These are phyloP conservation scores for Lojkania enalia DNA, from an alignment of 2,329 filamentous ascomycete species.

Conservation along the genomic window DNA sequence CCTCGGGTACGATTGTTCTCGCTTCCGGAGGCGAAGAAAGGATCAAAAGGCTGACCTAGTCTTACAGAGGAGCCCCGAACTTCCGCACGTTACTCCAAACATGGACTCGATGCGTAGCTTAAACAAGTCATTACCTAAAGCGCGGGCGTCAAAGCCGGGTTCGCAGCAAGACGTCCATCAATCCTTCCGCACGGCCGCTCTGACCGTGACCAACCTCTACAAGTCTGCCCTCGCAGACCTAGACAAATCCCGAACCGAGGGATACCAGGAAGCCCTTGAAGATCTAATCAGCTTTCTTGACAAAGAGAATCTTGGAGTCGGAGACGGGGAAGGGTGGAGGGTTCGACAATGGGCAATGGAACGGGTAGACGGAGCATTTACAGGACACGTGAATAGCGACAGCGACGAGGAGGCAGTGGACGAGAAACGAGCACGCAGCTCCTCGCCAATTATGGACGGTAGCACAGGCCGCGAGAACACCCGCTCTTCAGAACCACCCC, in stretches of 20 bases:
- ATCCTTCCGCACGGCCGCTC: conserved; percentile 87
- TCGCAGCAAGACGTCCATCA: conserved; percentile 66
- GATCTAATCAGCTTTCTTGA: conserved; percentile 87
- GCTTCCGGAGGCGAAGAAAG: no score
- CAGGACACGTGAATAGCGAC: conserved; percentile 58
- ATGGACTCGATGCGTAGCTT: conserved; percentile 50
- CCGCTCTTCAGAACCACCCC: conserved; percentile 22
- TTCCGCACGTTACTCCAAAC: no score
- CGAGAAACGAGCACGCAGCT: conserved; percentile 61
- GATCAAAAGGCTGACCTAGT: no score
- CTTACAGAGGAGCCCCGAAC: no score
- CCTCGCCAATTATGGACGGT: conserved; percentile 62
- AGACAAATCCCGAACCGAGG: conserved; percentile 72
- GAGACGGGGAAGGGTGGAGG: conserved; percentile 75
- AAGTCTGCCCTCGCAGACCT: conserved; percentile 84
- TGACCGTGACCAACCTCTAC: conserved; percentile 95
- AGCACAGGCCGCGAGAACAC: conserved; percentile 51
- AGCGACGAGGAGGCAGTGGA: conserved; percentile 70
- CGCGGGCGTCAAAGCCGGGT: conserved; percentile 30
- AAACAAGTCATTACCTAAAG: conserved; percentile 45
- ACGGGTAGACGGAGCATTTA: conserved; percentile 65
- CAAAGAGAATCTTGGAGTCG: conserved; percentile 74
- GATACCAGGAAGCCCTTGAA: conserved; percentile 92
- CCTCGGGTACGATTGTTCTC: no score
- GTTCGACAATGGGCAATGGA: conserved; percentile 71